Evolutionary conservation across 768 basidiomycete species (phyloP).

Genomic region (Pulveroboletus sp.): DNA sequence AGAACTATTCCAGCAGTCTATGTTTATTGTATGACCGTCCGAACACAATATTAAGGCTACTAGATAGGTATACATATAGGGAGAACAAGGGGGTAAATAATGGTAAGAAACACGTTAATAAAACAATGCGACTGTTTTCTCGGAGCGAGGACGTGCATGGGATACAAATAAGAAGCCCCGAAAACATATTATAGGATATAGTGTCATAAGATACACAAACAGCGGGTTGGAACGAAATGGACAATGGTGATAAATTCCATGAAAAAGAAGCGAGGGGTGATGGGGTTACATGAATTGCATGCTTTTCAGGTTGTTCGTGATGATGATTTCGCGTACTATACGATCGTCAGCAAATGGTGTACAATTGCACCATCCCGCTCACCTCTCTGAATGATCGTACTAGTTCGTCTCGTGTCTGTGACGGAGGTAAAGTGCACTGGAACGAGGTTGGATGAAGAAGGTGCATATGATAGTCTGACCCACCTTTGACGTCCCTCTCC

Average conservation of each 20-base stretch:
- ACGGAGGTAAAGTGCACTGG: conserved; percentile 79
- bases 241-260: conserved; percentile 1
- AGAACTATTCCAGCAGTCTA: neutral
- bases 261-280: neutral
- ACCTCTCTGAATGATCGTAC: conserved; percentile 74
- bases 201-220: conserved; percentile 16
- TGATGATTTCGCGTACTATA: conserved; percentile 68
- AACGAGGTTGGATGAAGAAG: conserved; percentile 7
- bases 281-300: conserved; percentile 37
- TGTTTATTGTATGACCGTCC: conserved; percentile 2
- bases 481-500: conserved; percentile 71
- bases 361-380: conserved; percentile 19
- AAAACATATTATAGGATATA: conserved; percentile 16
- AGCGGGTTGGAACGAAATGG: conserved; percentile 8
- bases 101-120: conserved; percentile 10
- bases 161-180: conserved; percentile 14
- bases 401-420: conserved; percentile 74
- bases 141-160: conserved; percentile 8
- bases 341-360: conserved; percentile 1
- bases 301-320: conserved; percentile 61
- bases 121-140: conserved; percentile 13
- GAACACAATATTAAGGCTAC: conserved; percentile 8
- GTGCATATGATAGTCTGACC: conserved; percentile 19
- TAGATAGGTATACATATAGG: conserved; percentile 30
- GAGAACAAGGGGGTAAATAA: neutral